Conservation (phyloP, 257 asterid species). For the Lycium barbarum region DNA sequence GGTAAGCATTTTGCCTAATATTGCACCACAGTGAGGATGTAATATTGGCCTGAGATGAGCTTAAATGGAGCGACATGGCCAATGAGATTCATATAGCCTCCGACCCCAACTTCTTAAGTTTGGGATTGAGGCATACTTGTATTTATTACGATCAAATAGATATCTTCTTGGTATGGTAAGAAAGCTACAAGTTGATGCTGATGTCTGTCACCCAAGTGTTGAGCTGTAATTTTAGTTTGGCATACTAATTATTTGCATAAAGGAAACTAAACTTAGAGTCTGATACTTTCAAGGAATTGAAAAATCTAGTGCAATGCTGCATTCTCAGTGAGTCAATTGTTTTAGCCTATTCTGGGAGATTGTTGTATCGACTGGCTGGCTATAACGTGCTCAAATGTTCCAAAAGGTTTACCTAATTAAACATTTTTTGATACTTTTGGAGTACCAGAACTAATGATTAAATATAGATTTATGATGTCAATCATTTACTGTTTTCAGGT, state of each 20-base stretch:
- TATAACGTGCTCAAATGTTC: not conserved
- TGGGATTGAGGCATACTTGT: not conserved
- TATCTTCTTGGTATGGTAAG: not conserved
- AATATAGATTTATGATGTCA: not conserved
- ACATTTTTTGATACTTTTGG: not conserved
- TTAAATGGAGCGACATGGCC: not conserved
- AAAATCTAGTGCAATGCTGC: not conserved
- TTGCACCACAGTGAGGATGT: not conserved
- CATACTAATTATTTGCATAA: not conserved
- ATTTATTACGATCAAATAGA: not conserved
- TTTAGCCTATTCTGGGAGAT: not conserved
- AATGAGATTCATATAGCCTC: not conserved
- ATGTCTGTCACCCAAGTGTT: not conserved
- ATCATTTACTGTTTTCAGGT: conserved; percentile 45
- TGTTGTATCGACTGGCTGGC: not conserved
- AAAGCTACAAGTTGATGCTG: not conserved
- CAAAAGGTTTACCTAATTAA: not conserved
- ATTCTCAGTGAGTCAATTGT: not conserved
- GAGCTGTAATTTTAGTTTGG: not conserved
- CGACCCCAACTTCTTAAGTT: not conserved
- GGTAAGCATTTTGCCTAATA: not conserved
- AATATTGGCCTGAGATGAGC: not conserved
- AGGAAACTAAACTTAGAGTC: not conserved
- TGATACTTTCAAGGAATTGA: not conserved
- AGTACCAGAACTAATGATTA: not conserved